phyloP scores from a whole-genome alignment of 768 basidiomycete genomes.

The Leccinum aurantiacum region DNA sequence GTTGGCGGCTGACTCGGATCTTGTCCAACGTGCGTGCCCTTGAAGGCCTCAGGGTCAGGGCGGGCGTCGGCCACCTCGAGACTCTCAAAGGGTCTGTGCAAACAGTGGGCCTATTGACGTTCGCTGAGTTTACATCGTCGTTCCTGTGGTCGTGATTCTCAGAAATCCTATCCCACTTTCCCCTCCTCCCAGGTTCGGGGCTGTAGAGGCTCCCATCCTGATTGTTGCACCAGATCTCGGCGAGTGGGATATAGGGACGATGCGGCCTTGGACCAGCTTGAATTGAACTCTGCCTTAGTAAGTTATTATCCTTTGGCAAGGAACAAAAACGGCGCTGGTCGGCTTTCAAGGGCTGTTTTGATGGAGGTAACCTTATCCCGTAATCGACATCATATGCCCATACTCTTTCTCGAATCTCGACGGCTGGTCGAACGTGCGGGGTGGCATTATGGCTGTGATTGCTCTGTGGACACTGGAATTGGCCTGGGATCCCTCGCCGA shows the following conservation, averaged over 20 bases:
- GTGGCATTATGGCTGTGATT: background rate
- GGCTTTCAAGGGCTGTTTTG: background rate
- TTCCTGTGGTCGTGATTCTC: background rate
- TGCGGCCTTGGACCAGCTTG: background rate
- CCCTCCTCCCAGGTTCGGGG: background rate
- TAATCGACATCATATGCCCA: background rate
- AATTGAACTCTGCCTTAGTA: background rate
- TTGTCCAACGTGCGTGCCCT: background rate
- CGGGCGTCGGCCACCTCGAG: background rate
- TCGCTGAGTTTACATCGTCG: background rate
- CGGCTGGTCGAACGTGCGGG: background rate
- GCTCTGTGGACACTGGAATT: background rate
- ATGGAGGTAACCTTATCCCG: background rate
- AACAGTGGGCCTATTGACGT: background rate
- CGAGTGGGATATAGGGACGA: background rate
- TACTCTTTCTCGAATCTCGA: background rate
- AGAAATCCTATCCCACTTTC: background rate
- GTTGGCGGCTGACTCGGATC: background rate
- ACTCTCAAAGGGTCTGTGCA: background rate
- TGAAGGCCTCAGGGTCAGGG: background rate
- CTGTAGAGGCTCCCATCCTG: background rate
- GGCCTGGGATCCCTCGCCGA: background rate
- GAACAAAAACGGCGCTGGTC: background rate
- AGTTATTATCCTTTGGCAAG: background rate
- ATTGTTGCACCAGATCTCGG: background rate